phyloP scores from a whole-genome alignment of 2,329 filamentous ascomycete species.

The Pseudocercospora cruenta region DNA sequence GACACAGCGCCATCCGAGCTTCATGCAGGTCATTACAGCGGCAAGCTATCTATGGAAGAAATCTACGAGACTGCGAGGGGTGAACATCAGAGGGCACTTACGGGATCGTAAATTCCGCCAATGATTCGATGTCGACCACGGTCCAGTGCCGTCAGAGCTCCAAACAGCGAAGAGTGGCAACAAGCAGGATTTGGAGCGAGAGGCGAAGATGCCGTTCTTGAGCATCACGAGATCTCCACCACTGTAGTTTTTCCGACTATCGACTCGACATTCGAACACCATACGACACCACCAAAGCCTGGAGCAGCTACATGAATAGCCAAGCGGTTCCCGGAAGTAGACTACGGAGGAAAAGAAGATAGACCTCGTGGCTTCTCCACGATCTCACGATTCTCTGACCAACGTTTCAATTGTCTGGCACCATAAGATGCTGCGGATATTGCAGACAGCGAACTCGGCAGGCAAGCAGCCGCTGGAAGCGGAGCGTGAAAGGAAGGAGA shows the following conservation, averaged over 20 bases:
- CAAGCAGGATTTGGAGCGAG: no score
- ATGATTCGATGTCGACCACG: neutral
- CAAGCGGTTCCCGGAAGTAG: neutral
- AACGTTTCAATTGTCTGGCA: no score
- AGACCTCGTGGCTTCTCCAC: neutral
- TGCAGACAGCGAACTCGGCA: no score
- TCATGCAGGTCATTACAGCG: neutral
- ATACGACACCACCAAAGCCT: neutral
- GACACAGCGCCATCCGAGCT: neutral
- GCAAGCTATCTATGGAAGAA: neutral
- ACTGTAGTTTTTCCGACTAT: no score
- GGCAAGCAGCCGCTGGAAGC: no score
- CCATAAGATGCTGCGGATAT: no score
- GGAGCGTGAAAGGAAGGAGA: no score
- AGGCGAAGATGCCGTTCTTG: no score
- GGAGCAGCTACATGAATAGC: neutral
- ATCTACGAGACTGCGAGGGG: neutral
- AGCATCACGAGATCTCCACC: no score
- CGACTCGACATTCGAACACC: neutral
- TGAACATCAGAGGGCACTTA: neutral
- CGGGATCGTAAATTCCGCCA: neutral
- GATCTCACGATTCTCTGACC: neutral
- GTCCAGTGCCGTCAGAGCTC: neutral
- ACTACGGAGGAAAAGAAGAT: neutral
- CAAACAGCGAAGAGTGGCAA: neutral